Base-by-base conservation (phyloP, 2,329 filamentous ascomycete species). In the Trichoderma semiorbis region DNA sequence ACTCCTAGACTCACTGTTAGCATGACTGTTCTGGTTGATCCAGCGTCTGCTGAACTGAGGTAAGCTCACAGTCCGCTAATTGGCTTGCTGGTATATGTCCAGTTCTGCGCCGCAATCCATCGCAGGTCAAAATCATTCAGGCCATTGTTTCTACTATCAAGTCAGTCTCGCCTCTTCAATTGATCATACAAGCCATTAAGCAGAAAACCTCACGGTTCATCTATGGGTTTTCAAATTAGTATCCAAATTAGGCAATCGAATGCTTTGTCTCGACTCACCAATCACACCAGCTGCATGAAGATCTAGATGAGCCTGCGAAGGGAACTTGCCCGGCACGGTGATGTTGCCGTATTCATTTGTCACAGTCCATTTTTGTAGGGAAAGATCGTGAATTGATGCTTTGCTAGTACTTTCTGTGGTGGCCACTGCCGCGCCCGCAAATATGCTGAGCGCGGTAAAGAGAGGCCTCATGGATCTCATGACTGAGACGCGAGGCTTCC, bases 221-320 rank as follows among this genome's bases (percentile, higher is more conserved):
- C 70, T 72, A 24, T 10, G 7, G 0, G 8, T 18, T 36, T n/a
- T 3, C 14, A 6, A n/a, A 3, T 71, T 30, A 67, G 61, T 30
- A 28, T 39, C 11, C 8, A 5, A 10, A 50, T 3, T 11, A 11
- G 14, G 5, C 7, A 26, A n/a, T 30, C 6, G 18, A 36, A 12
- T 21, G 34, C 2, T 11, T 6, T 32, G 34, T 11, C 5, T 60
- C 14, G 36, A 70, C 71, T 70, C 34, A 72, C 83, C 84, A 73
- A 90, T 89, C 4, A 88, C 82, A 7, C 85, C 79, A 26, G 84
- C 85, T 28, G 84, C 83, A 55, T 83, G 83, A 1, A 91, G 81
- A 76, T 91, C 88, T 16, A 91, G 78, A 78, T 91, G 88, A 1
- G 83, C 87, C 65, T 90, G 87, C 0, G 87, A 89, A 2, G 89